phyloP scores from a whole-genome alignment of 106 monocot species.

The Gastrodia elata region DNA sequence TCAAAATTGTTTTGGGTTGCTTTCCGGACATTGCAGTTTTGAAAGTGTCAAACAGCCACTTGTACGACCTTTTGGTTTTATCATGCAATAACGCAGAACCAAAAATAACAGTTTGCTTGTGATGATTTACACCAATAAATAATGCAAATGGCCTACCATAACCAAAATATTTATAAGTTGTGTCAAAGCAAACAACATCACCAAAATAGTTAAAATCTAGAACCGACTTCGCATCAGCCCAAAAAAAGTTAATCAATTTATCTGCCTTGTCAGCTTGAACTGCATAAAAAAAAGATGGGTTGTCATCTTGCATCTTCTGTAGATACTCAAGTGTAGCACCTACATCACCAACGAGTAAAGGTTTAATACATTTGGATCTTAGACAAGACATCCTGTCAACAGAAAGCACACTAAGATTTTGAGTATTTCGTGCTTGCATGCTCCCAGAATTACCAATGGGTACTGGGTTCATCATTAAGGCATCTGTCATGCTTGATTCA shows the following conservation, averaged over 20 bases:
- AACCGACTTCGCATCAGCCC: slow-evolving; percentile 66
- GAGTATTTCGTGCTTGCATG: slow-evolving; percentile 7
- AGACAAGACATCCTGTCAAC: slow-evolving; percentile 19
- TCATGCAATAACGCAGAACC: slow-evolving; percentile 61
- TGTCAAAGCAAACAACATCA: slow-evolving; percentile 70
- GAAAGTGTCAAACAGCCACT: slow-evolving; percentile 70
- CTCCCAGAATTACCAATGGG: slow-evolving; percentile 17
- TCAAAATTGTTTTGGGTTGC: slow-evolving; percentile 58
- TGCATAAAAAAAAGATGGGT: slow-evolving; percentile 59
- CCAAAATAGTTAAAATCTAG: slow-evolving; percentile 57
- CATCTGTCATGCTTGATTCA: slow-evolving; percentile 14
- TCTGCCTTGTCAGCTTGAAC: slow-evolving; percentile 47
- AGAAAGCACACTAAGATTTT: background rate
- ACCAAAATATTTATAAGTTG: slow-evolving; percentile 32
- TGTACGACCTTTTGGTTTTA: slow-evolving; percentile 37
- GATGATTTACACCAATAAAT: slow-evolving; percentile 65
- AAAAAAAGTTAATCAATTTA: slow-evolving; percentile 44
- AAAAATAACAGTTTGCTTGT: slow-evolving; percentile 59
- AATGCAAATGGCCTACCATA: slow-evolving; percentile 49
- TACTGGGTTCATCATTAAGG: background rate
- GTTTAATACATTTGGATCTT: slow-evolving; percentile 26
- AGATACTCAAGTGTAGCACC: slow-evolving; percentile 54
- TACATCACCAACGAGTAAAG: slow-evolving; percentile 34
- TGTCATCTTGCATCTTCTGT: slow-evolving; percentile 48
- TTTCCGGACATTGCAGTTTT: slow-evolving; percentile 42